Percentiles rank a stretch among this genome's conserved stretches.
Evolutionary conservation across 305 asterid species (phyloP).

Genomic region (Rubia tinctorum): DNA sequence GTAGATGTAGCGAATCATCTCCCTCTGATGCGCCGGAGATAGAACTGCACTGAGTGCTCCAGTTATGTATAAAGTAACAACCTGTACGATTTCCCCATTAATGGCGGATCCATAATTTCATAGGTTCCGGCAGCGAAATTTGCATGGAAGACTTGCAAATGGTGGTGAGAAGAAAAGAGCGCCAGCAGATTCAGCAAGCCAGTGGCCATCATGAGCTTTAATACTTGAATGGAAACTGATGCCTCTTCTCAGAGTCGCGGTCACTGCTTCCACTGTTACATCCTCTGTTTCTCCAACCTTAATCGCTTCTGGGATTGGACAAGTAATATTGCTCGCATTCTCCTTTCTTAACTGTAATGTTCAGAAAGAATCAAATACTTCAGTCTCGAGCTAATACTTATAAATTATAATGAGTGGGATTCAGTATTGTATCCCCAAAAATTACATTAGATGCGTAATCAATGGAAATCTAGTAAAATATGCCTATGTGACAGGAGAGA

Average conservation of each 20-base stretch:
- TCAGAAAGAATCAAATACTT: too few species aligned
- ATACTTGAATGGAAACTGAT: conserved; percentile 21
- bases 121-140: too few species aligned
- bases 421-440: background rate
- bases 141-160: too few species aligned
- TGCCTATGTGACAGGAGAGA: conserved; percentile 19
- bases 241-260: conserved; percentile 9
- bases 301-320: background rate
- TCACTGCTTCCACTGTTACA: conserved; percentile 23
- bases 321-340: conserved; percentile 8
- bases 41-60: conserved; percentile 50
- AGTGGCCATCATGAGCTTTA: conserved; percentile 38
- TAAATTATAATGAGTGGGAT: background rate
- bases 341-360: conserved; percentile 29
- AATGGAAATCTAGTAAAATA: too few species aligned
- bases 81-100: conserved; percentile 23
- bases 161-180: conserved; percentile 43
- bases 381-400: background rate
- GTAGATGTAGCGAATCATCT: conserved; percentile 58
- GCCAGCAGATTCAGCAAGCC: conserved; percentile 36
- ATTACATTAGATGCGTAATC: conserved; percentile 5
- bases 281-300: conserved; percentile 14
- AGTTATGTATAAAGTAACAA: conserved; percentile 56
- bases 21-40: conserved; percentile 53
- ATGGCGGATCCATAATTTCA: too few species aligned